A percentile compares a stretch with the other conserved stretches of the same genome.
Evolutionary conservation across 2,329 filamentous ascomycete species (phyloP).

Genomic region (Lecanoromycetidae sp.): DNA sequence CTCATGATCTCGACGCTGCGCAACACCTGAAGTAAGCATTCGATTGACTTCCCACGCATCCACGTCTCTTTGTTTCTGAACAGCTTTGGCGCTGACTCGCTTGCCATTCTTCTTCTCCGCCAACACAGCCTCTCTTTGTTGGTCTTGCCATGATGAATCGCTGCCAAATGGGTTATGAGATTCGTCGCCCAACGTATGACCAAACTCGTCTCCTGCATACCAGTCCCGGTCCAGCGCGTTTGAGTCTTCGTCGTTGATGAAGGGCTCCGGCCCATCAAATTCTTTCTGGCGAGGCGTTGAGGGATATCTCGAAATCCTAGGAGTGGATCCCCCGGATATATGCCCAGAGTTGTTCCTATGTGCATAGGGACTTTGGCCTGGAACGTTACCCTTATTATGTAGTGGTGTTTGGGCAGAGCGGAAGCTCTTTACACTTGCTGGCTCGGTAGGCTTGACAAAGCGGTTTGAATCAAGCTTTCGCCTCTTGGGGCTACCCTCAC

Average conservation of each 20-base stretch:
- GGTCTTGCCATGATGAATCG: slow-evolving; percentile 60
- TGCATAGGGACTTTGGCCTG: slow-evolving; percentile 15
- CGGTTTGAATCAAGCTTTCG: slow-evolving; percentile 55
- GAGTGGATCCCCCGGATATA: slow-evolving; percentile 24
- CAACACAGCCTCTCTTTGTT: slow-evolving; percentile 60
- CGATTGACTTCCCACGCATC: slow-evolving; percentile 98
- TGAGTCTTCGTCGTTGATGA: slow-evolving; percentile 54
- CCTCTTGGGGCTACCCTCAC: slow-evolving; percentile 47
- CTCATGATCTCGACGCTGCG: slow-evolving; percentile 71
- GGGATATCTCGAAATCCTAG: slow-evolving; percentile 23
- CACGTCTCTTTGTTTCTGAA: slow-evolving; percentile 84
- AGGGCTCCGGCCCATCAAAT: slow-evolving; percentile 51
- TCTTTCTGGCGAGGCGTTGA: slow-evolving; percentile 30
- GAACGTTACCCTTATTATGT: slow-evolving; percentile 18
- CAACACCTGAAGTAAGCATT: slow-evolving; percentile 93
- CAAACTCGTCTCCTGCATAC: slow-evolving; percentile 80
- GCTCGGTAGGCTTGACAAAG: slow-evolving; percentile 42
- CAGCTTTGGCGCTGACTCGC: slow-evolving; percentile 57
- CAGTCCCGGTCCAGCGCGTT: slow-evolving; percentile 77
- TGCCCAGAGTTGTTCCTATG: slow-evolving; percentile 22
- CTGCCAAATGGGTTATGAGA: slow-evolving; percentile 83
- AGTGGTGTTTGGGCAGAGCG: slow-evolving; percentile 29
- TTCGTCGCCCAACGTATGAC: slow-evolving; percentile 79
- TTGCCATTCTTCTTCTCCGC: slow-evolving; percentile 68
- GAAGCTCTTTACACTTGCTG: slow-evolving; percentile 25